These are phyloP conservation scores for Parastagonospora nodorum DNA, from an alignment of 2,329 filamentous ascomycete genomes.

Conservation along the genomic window DNA sequence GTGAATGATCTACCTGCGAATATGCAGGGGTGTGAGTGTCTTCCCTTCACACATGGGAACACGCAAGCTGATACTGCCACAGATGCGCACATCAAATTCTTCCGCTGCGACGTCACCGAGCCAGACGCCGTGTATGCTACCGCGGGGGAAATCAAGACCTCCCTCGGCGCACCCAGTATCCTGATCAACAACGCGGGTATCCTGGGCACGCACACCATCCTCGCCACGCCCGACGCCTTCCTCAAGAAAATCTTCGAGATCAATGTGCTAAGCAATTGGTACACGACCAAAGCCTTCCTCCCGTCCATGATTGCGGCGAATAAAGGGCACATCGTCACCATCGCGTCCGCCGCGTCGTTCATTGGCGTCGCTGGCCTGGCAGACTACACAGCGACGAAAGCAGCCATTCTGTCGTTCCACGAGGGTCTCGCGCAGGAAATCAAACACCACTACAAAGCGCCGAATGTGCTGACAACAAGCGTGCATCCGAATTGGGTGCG, in stretches of 20 bases:
- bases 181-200: slow-evolving; percentile 48
- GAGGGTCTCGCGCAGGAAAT: slow-evolving; percentile 55
- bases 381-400: slow-evolving; percentile 60
- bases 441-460: slow-evolving; percentile 45
- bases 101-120: slow-evolving; percentile 42
- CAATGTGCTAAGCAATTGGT: slow-evolving; percentile 45
- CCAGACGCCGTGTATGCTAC: slow-evolving; percentile 29
- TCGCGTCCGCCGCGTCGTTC: slow-evolving; percentile 60
- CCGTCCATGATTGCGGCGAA: slow-evolving; percentile 43
- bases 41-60: no score
- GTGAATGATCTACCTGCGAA: slow-evolving; percentile 34
- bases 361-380: slow-evolving; percentile 54
- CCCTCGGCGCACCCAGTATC: slow-evolving; percentile 36
- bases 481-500: slow-evolving; percentile 51
- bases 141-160: slow-evolving; percentile 27
- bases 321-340: slow-evolving; percentile 61
- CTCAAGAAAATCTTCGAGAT: slow-evolving; percentile 44
- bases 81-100: slow-evolving; percentile 39
- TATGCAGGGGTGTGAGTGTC: slow-evolving; percentile 32
- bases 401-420: slow-evolving; percentile 59
- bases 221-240: slow-evolving; percentile 35
- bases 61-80: background rate
- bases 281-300: slow-evolving; percentile 41
- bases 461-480: slow-evolving; percentile 48
- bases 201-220: slow-evolving; percentile 34